Conservation (phyloP, 2,329 filamentous ascomycete genomes). For the Hawksworthiomyces lignivorus region DNA sequence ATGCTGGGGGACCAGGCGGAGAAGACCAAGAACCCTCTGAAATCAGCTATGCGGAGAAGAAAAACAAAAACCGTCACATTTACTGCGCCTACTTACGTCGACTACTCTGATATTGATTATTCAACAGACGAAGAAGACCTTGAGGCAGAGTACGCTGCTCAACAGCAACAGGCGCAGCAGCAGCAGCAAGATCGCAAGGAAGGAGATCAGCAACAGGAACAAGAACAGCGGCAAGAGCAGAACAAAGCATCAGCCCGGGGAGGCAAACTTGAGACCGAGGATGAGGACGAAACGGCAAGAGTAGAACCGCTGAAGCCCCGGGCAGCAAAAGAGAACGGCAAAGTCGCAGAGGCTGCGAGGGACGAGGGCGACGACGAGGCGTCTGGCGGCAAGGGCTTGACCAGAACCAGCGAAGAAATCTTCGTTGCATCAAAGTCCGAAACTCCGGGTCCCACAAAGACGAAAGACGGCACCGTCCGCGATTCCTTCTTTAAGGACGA, state of each 20-base stretch:
- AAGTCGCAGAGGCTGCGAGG: constrained; percentile 21
- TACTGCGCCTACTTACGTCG: constrained; percentile 74
- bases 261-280: constrained; percentile 22
- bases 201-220: constrained; percentile 19
- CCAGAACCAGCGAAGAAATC: constrained; percentile 58
- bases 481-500: constrained; percentile 99
- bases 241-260: constrained; percentile 10
- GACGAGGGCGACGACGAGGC: constrained; percentile 29
- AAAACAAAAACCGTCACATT: constrained; percentile 86
- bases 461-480: constrained; percentile 76
- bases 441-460: constrained; percentile 47
- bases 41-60: constrained; percentile 71
- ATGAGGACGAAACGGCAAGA: constrained; percentile 44
- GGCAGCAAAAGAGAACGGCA: constrained; percentile 31
- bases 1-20: constrained; percentile 61
- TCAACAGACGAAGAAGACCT: constrained; percentile 66
- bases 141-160: constrained; percentile 28
- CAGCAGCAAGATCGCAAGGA: constrained; percentile 22
- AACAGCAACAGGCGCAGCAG: constrained; percentile 24
- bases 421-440: constrained; percentile 43
- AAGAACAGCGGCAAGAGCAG: constrained; percentile 21
- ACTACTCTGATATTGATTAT: constrained; percentile 81
- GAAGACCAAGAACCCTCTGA: constrained; percentile 75
- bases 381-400: constrained; percentile 19
- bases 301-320: constrained; percentile 49